phyloP scores from a whole-genome alignment of 768 basidiomycete genomes.

The Sutorius australiensis region DNA sequence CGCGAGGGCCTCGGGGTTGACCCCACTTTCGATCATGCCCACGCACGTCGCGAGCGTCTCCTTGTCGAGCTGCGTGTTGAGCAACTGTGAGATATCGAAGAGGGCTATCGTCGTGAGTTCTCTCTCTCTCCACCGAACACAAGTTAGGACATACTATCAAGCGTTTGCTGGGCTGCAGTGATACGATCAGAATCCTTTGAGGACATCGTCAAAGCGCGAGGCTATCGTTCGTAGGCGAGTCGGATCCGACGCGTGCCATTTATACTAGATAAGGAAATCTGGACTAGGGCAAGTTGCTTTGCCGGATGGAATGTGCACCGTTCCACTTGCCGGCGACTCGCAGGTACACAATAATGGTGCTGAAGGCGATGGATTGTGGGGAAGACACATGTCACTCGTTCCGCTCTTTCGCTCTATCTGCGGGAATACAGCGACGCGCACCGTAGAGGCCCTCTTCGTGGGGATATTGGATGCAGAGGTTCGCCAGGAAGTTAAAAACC shows the following conservation, averaged over 20 bases:
- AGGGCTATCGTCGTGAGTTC: slow-evolving; percentile 50
- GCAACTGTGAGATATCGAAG: slow-evolving; percentile 81
- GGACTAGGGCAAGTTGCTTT: not conserved
- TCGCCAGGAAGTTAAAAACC: too few species aligned
- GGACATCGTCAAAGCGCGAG: slow-evolving; percentile 24
- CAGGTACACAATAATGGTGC: too few species aligned
- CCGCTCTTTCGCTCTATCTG: too few species aligned
- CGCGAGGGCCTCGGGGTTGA: slow-evolving; percentile 88
- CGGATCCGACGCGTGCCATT: not conserved
- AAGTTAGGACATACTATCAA: slow-evolving; percentile 53
- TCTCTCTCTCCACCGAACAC: not conserved
- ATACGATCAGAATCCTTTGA: slow-evolving; percentile 57
- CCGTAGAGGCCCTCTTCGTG: too few species aligned
- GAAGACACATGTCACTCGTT: too few species aligned
- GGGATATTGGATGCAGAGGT: too few species aligned
- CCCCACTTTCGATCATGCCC: slow-evolving; percentile 87
- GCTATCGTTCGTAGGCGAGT: not conserved
- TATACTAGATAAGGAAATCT: slow-evolving; percentile 8
- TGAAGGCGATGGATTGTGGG: too few species aligned
- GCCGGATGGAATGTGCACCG: not conserved
- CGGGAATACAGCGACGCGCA: too few species aligned
- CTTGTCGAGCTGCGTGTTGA: slow-evolving; percentile 85
- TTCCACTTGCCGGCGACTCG: not conserved
- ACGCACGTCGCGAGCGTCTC: slow-evolving; percentile 91
- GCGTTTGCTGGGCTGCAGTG: slow-evolving; percentile 62